These are phyloP conservation scores for Schizophyllum commune DNA, from an alignment of 1,284 basidiomycete species.

Conservation along the genomic window DNA sequence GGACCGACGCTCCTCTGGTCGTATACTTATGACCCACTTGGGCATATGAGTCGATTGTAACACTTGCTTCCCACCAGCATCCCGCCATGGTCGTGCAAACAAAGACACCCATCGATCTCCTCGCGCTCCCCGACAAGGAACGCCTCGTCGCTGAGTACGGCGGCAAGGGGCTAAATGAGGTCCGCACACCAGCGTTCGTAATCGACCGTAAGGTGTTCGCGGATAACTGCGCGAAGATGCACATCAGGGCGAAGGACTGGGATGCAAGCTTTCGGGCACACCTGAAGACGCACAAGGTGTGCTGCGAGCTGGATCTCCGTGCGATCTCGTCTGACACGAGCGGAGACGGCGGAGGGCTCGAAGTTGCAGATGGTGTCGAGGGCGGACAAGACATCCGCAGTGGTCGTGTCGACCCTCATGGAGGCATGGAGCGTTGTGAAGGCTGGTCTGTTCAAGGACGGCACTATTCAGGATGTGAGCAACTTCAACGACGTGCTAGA, in stretches of 20 bases:
- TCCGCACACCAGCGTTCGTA: constrained; percentile 75
- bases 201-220: constrained; percentile 68
- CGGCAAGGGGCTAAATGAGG: constrained; percentile 45
- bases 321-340: neutral
- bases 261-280: constrained; percentile 73
- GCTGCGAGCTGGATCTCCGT: neutral
- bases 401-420: constrained; percentile 75
- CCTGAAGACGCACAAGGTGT: constrained; percentile 78
- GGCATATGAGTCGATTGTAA: too few relatives aligned
- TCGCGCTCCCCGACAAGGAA: constrained; percentile 41
- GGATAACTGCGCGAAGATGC: constrained; percentile 69
- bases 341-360: constrained; percentile 67
- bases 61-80: constrained; percentile 13
- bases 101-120: constrained; percentile 39
- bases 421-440: constrained; percentile 72
- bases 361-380: constrained; percentile 56
- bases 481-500: neutral
- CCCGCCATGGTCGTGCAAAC: constrained; percentile 31
- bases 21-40: neutral
- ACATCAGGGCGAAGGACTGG: constrained; percentile 52
- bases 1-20: neutral
- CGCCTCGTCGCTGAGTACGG: constrained; percentile 51
- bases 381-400: constrained; percentile 45
- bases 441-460: constrained; percentile 63
- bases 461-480: constrained; percentile 67